A percentile compares a stretch with the other conserved stretches of the same genome.
phyloP scores from a whole-genome alignment of 495 filamentous ascomycete genomes.

The Aspergillus carlsbadensis region DNA sequence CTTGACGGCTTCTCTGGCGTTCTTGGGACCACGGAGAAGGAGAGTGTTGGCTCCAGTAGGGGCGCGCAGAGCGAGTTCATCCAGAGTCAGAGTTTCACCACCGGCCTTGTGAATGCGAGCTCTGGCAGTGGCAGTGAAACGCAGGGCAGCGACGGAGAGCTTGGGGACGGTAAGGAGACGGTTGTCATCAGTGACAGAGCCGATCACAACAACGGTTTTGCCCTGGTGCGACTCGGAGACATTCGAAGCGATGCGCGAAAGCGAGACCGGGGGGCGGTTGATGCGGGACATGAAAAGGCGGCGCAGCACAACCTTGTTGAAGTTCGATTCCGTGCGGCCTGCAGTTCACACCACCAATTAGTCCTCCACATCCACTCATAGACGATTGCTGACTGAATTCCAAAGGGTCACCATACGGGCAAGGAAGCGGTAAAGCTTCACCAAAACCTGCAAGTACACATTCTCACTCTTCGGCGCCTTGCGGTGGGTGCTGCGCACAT shows the following conservation, averaged over 20 bases:
- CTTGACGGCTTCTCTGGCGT: conserved; percentile 93
- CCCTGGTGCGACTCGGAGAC: conserved; percentile 66
- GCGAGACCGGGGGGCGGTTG: conserved; percentile 92
- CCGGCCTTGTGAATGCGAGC: conserved; percentile 90
- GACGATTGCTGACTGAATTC: not conserved
- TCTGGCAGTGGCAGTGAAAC: conserved; percentile 92
- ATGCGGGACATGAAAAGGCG: conserved; percentile 96
- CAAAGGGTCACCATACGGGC: conserved; percentile 67
- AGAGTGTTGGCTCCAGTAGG: conserved; percentile 95
- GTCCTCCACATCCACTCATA: conserved; percentile 4
- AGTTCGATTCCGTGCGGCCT: conserved; percentile 94
- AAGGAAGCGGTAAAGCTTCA: conserved; percentile 99
- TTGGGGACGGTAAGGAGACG: conserved; percentile 86
- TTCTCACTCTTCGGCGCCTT: conserved; percentile 98
- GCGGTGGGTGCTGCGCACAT: conserved; percentile 83
- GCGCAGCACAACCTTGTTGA: conserved; percentile 96
- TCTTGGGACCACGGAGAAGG: conserved; percentile 94
- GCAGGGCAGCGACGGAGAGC: conserved; percentile 85
- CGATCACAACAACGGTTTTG: conserved; percentile 90
- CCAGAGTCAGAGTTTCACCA: conserved; percentile 89
- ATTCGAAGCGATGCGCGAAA: conserved; percentile 79
- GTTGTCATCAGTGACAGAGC: conserved; percentile 95
- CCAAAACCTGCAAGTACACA: conserved; percentile 93
- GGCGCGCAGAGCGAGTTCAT: conserved; percentile 90
- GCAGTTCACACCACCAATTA: conserved; percentile 20